Base-by-base conservation (phyloP, 768 basidiomycete genomes). In the Mrakia hoshinonis region DNA sequence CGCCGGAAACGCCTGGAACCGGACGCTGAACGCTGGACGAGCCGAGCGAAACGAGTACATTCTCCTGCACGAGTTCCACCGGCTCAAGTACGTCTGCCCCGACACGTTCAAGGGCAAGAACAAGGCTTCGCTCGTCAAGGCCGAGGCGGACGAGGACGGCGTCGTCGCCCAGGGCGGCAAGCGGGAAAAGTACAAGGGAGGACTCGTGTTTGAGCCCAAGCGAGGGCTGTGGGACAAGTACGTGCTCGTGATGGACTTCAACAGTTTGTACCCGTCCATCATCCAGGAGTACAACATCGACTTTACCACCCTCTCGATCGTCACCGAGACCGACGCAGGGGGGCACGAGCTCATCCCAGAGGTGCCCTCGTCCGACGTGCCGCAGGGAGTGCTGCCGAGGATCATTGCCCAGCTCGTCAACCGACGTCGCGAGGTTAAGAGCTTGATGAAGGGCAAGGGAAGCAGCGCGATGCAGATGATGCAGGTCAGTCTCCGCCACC, bases 261-360 rank as follows among this genome's bases (percentile, higher is more conserved):
- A 99, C 81, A 96, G 93, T 73, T 83, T 99, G 69, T 99, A 99
- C 78, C 96, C 96, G 7, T 93, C 91, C 79, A 99, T 99, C 82
- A 99, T 99, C 61, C 96, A 98, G 77, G 96, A 99, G 82, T 99
- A 91, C 78, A 98, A 99, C 79, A 98, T 99, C 75, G 96, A 98
- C 81, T 98, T 98, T 77, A 98, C 96, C 12, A 99, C 96, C 0
- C 88, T 98, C 24, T 89, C 91, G 55, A 85, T 85, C 68, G 82
- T 84, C 10, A 86, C 86, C 31, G 82, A 83, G 49, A 70, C 85
- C 85, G 76, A 89, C 81, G 69, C 77, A 87, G 84, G 83, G 13
- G 84, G 84, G 4, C 89, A 94, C 60, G 93, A 96, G 75, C 87
- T 86, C 74, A 89, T 96, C 58, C 92, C 94, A 0, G 92, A 97